Percentiles rank a stretch among this genome's conserved stretches.
Conservation (phyloP, 164 flowering plant species). For the Tinospora cordifolia region DNA sequence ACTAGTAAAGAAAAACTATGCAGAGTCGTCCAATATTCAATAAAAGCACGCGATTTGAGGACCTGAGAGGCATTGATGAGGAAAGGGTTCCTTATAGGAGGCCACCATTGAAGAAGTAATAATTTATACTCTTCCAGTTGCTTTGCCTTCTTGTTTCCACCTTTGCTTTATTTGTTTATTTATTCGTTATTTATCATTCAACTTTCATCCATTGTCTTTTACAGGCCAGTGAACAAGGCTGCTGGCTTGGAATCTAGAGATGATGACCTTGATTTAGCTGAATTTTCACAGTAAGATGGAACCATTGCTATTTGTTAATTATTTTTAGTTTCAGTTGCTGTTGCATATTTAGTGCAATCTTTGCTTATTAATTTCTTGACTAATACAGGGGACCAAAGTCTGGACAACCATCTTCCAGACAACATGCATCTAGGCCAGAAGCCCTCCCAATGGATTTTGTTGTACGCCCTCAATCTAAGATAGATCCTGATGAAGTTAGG, state of each 20-base stretch:
- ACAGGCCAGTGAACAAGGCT: constrained; percentile 49
- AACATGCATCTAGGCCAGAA: constrained; percentile 78
- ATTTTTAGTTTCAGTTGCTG: not conserved
- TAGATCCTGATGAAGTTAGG: constrained; percentile 84
- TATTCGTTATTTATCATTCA: constrained; percentile 4
- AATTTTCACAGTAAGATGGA: constrained; percentile 52
- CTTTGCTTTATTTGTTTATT: not conserved
- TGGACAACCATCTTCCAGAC: constrained; percentile 55
- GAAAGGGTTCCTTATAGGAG: constrained; percentile 57
- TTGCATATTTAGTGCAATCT: not conserved
- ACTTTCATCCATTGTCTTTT: constrained; percentile 2
- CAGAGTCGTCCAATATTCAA: constrained; percentile 98
- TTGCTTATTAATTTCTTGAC: constrained; percentile 5
- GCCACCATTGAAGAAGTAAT: constrained; percentile 63
- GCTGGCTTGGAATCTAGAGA: constrained; percentile 66
- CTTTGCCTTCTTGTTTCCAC: not conserved
- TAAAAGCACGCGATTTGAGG: constrained; percentile 94
- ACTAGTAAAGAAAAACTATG: constrained; percentile 13
- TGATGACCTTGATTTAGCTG: constrained; percentile 76
- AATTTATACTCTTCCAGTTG: not conserved
- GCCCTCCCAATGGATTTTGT: constrained; percentile 84
- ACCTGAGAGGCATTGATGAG: constrained; percentile 73
- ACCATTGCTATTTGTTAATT: not conserved
- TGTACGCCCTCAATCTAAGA: constrained; percentile 95
- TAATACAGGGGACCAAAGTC: constrained; percentile 60